Percentiles rank a stretch among this genome's conserved stretches.
Conservation (phyloP, 495 filamentous ascomycete species). For the Penicillium angulare region DNA sequence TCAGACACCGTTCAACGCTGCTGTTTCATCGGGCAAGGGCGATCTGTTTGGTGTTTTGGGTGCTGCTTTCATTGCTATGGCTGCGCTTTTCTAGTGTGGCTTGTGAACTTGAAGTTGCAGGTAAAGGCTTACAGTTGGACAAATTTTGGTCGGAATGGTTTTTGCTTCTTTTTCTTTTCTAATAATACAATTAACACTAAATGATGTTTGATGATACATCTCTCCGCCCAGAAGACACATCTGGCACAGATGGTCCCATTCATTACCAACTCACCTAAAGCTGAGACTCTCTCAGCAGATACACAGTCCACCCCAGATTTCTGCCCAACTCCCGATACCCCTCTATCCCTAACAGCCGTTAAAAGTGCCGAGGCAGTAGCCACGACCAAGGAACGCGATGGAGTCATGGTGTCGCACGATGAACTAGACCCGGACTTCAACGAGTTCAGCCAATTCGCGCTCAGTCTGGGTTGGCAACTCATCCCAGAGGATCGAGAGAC, state of each 20-base stretch:
- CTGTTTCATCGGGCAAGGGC: no score
- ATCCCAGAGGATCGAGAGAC: conserved; percentile 28
- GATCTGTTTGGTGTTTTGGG: no score
- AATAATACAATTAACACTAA: no score
- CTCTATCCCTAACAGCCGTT: conserved; percentile 29
- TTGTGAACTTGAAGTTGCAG: no score
- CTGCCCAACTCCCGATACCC: conserved; percentile 38
- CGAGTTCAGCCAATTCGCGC: conserved; percentile 41
- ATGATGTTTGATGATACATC: no score
- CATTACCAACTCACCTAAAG: conserved; percentile 17
- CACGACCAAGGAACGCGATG: conserved; percentile 17
- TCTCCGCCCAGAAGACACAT: conserved; percentile 25
- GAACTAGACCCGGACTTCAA: conserved; percentile 31
- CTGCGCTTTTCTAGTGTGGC: no score
- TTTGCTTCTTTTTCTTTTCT: no score
- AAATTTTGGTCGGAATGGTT: no score
- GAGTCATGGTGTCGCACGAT: conserved; percentile 27
- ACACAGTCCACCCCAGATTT: conserved; percentile 38
- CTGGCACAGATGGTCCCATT: conserved; percentile 14
- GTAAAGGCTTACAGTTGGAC: no score
- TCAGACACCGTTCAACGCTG: no score
- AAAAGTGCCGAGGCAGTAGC: conserved; percentile 2
- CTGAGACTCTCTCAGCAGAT: conserved; percentile 27
- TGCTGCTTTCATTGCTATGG: no score
- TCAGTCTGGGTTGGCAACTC: conserved; percentile 27